A percentile compares a stretch with the other conserved stretches of the same genome.
Conservation (phyloP, 306 rosid species). For the Calophaca sinica region DNA sequence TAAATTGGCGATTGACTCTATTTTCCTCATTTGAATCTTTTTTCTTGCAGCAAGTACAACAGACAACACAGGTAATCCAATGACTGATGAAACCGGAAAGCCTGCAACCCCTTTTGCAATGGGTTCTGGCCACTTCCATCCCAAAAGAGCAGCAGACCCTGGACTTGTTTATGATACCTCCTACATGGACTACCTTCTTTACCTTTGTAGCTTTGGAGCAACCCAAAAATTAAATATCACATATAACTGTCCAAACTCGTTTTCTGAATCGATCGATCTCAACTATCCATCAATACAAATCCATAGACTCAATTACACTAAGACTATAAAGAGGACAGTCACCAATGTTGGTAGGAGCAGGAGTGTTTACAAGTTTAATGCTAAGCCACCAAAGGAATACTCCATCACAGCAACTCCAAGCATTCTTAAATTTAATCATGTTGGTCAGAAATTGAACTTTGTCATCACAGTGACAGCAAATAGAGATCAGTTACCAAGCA, state of each 20-base stretch:
- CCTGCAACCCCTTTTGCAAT: constrained; percentile 75
- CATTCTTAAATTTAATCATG: constrained; percentile 57
- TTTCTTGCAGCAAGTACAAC: constrained; percentile 57
- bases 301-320: constrained; percentile 58
- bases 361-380: constrained; percentile 65
- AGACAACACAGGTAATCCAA: constrained; percentile 68
- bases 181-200: constrained; percentile 71
- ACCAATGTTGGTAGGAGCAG: constrained; percentile 71
- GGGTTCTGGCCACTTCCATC: constrained; percentile 88
- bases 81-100: constrained; percentile 67
- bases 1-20: too few species aligned
- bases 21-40: not conserved
- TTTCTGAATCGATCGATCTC: constrained; percentile 56
- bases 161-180: constrained; percentile 89
- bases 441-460: constrained; percentile 71
- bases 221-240: constrained; percentile 43
- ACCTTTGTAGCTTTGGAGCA: constrained; percentile 58
- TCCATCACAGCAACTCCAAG: constrained; percentile 66
- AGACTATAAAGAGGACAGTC: constrained; percentile 64
- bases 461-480: constrained; percentile 59
- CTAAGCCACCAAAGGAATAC: constrained; percentile 63
- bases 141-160: constrained; percentile 74
- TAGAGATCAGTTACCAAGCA: constrained; percentile 31
- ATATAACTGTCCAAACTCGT: constrained; percentile 58
- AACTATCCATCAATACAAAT: constrained; percentile 88